These are phyloP conservation scores for Ophiostoma ips DNA, from an alignment of 2,329 filamentous ascomycete genomes.

Conservation along the genomic window DNA sequence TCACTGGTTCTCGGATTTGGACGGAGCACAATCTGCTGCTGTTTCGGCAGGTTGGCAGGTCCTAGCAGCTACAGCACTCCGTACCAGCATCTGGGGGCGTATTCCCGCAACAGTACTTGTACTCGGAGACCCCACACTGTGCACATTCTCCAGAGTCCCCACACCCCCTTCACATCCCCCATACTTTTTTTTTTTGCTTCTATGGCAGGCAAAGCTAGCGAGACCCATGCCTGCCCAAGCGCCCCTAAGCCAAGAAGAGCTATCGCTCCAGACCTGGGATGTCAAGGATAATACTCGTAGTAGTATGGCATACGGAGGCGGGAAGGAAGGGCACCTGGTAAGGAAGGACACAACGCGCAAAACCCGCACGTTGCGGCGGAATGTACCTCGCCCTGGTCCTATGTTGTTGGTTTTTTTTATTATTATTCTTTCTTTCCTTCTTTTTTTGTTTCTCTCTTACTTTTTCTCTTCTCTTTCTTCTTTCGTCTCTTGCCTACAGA, in stretches of 20 bases:
- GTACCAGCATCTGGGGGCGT: no score
- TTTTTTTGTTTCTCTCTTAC: background rate
- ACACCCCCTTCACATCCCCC: conserved; percentile 4
- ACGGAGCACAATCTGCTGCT: no score
- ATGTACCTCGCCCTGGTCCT: background rate
- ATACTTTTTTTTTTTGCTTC: conserved; percentile 1
- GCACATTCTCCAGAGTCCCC: conserved; percentile 10
- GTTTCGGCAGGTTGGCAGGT: no score
- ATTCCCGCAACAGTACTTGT: background rate
- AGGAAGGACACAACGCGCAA: background rate
- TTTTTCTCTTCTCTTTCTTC: no score
- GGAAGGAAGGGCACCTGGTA: no score
- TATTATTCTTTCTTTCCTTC: background rate
- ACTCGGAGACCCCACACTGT: background rate
- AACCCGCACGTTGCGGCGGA: background rate
- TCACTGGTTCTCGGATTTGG: no score
- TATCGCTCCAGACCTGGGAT: background rate
- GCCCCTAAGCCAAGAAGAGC: conserved; percentile 8
- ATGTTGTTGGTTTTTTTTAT: background rate
- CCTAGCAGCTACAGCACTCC: no score
- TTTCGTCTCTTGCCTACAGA: background rate
- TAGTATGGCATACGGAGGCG: background rate
- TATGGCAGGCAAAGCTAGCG: background rate
- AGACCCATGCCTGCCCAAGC: conserved; percentile 1
- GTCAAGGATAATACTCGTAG: background rate